Evolutionary conservation across 1,284 basidiomycete species (phyloP), one percentile per base, ranked within the genome.

Genomic region (Papiliotrema fonsecae): DNA sequence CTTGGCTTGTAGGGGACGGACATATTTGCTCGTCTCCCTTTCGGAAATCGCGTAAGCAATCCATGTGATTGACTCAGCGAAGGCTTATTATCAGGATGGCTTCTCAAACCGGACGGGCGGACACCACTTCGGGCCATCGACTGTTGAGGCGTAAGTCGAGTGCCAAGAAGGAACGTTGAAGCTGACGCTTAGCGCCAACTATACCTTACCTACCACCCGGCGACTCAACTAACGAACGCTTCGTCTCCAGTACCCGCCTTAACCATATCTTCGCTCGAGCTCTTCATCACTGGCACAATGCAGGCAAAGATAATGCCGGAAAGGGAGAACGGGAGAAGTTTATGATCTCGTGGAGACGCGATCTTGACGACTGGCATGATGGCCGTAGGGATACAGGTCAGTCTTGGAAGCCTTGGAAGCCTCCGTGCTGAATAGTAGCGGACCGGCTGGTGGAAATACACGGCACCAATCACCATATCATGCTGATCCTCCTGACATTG

Each of bases 401-500:
- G 40, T 13, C n/a, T 5, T 3, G 21, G 4, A 11, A 14, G 5
- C 4, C 5, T 6, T 4, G 6, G 7, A 6, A 11, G 6, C 16
- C 40, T 42, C 9, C n/a, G n/a, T n/a, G n/a, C n/a, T n/a, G n/a
- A n/a, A 42, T 30, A 4, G 34, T 16, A 30, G 19, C 40, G 22
- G 40, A 42, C 21, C 40, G 26, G 6, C 26, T 26, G 24, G n/a
- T 42, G 16, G 40, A 42, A 18, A 16, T 42, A 3, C 26, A 19
- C n/a, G 22, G 40, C 13, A 42, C 40, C n/a, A 42, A 42, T 26
- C 16, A 42, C 22, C 40, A 42, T 14, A 42, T 42, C 40, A 42
- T 42, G 40, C 40, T 42, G 14, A 42, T 42, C 40, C 40, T 42
- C 5, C 40, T 42, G 6, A 16, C 40, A 10, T 26, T 42, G n/a